Base-by-base conservation (phyloP, 73 alveolate species). In the Breviolum minutum region DNA sequence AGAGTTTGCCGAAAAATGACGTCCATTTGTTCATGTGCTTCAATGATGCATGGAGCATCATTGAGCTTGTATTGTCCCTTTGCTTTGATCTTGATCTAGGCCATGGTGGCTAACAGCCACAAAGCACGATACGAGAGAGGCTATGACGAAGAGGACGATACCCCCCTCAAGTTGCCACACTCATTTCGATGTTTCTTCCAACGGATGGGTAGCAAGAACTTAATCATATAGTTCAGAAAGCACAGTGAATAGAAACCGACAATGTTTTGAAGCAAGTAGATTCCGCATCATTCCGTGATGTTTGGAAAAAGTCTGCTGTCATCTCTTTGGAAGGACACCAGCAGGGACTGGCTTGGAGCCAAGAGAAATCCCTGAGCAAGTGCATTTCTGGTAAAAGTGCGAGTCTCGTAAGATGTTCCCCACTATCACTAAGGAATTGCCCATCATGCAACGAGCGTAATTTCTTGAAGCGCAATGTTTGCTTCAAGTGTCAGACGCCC, bases 401-500 rank as follows among this genome's bases (percentile, higher is more conserved):
- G 71, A 48, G 8, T 29, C 17, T 27, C 87, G 24, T 8, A 30
- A 22, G 24, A 79, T 16, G 10, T 74, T 10, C 22, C 30, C 2
- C 70, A 8, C 48, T 48, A 8, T n/a, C 9, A 10, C 93, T 76
- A 68, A 92, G 98, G 98, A 92, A 92, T n/a, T 92, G 98, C 66
- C 98, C 98, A 29, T 73, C 90, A 22, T 92, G 98, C 90, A 92
- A 92, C 20, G 98, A 92, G 91, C 76, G 98, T 12, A 92, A 92
- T 48, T 92, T 92, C 98, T 74, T 92, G 98, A 92, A 92, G 98
- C 89, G 98, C 30, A 92, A 92, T 29, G 98, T 92, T 14, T 92
- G 98, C 90, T 92, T 92, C 98, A 92, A 92, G 98, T 92, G 98
- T 80, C 90, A 73, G 63, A 92, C 98, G 77, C 98, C 98, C 69